Evolutionary conservation across 2,329 filamentous ascomycete genomes (phyloP).

Genomic region (Colletotrichum sp.): DNA sequence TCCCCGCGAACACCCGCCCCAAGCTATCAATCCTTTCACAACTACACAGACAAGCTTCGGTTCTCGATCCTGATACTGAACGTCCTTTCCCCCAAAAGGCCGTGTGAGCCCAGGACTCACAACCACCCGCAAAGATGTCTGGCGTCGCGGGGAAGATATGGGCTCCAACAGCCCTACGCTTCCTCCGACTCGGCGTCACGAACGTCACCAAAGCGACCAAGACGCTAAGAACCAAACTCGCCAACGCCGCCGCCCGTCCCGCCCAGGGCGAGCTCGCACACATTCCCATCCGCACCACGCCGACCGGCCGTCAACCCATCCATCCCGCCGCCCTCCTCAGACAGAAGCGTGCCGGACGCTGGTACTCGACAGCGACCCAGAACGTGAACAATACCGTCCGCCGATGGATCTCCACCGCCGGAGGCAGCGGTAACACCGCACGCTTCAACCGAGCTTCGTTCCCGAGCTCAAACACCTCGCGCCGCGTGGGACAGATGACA

Average conservation of each 20-base stretch:
- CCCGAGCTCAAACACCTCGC: slow-evolving; percentile 53
- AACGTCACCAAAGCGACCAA: slow-evolving; percentile 56
- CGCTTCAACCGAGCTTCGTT: slow-evolving; percentile 54
- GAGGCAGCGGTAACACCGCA: slow-evolving; percentile 27
- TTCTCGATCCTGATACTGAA: background rate
- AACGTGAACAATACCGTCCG: slow-evolving; percentile 51
- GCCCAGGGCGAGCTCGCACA: slow-evolving; percentile 52
- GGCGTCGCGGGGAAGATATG: slow-evolving; percentile 59
- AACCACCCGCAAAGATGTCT: slow-evolving; percentile 50
- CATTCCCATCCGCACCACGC: slow-evolving; percentile 44
- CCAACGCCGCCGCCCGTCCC: slow-evolving; percentile 44
- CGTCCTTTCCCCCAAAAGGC: background rate
- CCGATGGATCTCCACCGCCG: slow-evolving; percentile 50
- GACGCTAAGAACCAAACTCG: slow-evolving; percentile 55
- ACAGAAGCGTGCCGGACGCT: slow-evolving; percentile 51
- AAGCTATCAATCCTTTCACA: background rate
- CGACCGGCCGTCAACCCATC: slow-evolving; percentile 52
- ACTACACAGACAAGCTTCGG: background rate
- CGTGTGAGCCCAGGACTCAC: slow-evolving; percentile 7
- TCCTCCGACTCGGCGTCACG: slow-evolving; percentile 56
- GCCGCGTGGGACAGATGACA: slow-evolving; percentile 64
- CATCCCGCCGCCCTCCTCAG: slow-evolving; percentile 56
- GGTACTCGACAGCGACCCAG: slow-evolving; percentile 51
- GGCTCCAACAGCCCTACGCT: slow-evolving; percentile 60
- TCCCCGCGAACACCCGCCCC: slow-evolving; percentile 24